Evolutionary conservation across 441 rosid species (phyloP), one percentile per base, ranked within the genome.

Genomic region (Isatis lusitanica): DNA sequence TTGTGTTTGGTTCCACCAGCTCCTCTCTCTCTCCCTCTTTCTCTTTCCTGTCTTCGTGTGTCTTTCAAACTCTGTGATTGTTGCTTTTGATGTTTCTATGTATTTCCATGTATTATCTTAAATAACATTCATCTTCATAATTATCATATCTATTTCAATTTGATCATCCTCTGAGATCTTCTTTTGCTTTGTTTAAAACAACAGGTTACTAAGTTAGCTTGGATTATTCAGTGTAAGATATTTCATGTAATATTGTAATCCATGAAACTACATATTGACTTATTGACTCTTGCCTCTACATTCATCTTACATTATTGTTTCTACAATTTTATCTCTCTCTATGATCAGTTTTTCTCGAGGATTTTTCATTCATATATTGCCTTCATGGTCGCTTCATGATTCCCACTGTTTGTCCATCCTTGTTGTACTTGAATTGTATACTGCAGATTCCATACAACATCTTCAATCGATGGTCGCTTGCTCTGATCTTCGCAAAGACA

Each of bases 391-490:
- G 55, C 31, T 18, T 18, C 55, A 50, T 50, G 13, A 24, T 56
- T 56, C 61, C 61, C 61, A 56, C 21, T 56, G 61, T 56, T 81
- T 48, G 50, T 61, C 92, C 96, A 94, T 76, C 96, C 91, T 70
- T 88, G 94, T 67, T 89, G 93, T 21, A 83, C 85, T 85, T 91
- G 97, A 72, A 78, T 84, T 35, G 88, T 86, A 26, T 87, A 87
- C 68, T 89, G 97, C 82, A 89, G 79, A 82, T 91, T 89, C 93
- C 97, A 89, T 0, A 89, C 83, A 53, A 86, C 90, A 59, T 91
- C 91, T 79, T 87, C 94, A n/a, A 86, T 80, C 1, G 97, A 86
- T n/a, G 92, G 91, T n/a, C 89, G 83, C 13, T 60, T 80, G 68
- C 62, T 71, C 36, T 81, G 62, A 63, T 85, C 93, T 63, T 81